Percentiles rank a stretch among this genome's conserved stretches.
Conservation (phyloP, 495 filamentous ascomycete genomes). For the Hypoxylon intermedium region DNA sequence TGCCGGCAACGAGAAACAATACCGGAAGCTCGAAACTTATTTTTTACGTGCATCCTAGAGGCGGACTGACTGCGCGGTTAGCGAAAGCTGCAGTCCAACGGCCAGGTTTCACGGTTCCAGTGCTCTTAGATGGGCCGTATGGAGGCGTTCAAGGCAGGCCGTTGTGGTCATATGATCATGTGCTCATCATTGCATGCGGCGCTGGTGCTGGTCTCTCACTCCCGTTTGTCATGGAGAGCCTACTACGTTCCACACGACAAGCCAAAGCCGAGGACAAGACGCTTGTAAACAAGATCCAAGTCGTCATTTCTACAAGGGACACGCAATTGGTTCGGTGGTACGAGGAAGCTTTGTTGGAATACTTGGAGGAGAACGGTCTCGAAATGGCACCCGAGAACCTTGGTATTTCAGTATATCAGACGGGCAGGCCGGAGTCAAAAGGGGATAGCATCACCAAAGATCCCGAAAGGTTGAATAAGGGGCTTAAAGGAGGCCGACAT, state of each 20-base stretch:
- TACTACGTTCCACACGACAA: slow-evolving; percentile 20
- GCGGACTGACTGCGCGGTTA: slow-evolving; percentile 34
- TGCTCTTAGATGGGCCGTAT: slow-evolving; percentile 79
- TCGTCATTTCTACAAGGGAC: slow-evolving; percentile 47
- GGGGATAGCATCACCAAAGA: slow-evolving; percentile 18
- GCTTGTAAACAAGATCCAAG: slow-evolving; percentile 31
- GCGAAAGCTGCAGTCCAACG: slow-evolving; percentile 11
- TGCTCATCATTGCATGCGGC: slow-evolving; percentile 62
- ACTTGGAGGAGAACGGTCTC: slow-evolving; percentile 26
- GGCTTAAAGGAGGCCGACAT: neutral
- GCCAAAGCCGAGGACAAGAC: slow-evolving; percentile 3
- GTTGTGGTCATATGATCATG: slow-evolving; percentile 42
- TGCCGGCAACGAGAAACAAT: slow-evolving; percentile 51
- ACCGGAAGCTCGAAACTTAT: slow-evolving; percentile 19
- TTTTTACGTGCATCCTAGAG: slow-evolving; percentile 37
- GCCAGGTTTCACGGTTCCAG: slow-evolving; percentile 55
- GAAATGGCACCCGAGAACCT: slow-evolving; percentile 24
- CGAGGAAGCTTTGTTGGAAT: slow-evolving; percentile 35
- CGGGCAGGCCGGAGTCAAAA: slow-evolving; percentile 16
- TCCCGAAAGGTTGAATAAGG: slow-evolving; percentile 19
- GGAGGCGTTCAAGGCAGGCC: slow-evolving; percentile 58
- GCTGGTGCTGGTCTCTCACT: slow-evolving; percentile 62
- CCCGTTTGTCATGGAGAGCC: slow-evolving; percentile 46
- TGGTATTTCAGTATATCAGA: slow-evolving; percentile 34
- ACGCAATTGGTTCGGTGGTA: slow-evolving; percentile 42